Evolutionary conservation across 2,329 filamentous ascomycete species (phyloP), one percentile per base, ranked within the genome.

Genomic region (Colletotrichum coccodes): DNA sequence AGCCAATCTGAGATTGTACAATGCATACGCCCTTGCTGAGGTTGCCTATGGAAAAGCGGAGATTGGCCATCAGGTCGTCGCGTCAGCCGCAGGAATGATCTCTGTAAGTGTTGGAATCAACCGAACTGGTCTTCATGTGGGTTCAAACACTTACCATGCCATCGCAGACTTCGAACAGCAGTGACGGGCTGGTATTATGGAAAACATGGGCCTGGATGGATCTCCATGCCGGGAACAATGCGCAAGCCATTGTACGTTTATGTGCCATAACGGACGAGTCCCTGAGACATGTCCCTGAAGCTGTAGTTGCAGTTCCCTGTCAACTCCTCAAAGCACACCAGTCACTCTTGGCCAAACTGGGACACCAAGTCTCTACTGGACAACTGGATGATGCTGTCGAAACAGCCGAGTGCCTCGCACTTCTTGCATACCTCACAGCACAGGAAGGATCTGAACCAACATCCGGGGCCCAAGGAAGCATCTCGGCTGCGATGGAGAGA

Each of bases 21-120:
- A 94, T 72, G 89, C 90, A 0, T 97, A 95, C 75, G 93, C 92
- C 0, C 80, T 94, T 16, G 88, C 94, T 4, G 93, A 97, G 78
- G 85, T 81, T 72, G 82, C 83, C 1, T 86, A 85, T 34, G 88
- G 85, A 0, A 90, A 91, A 28, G 72, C 76, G 1, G 83, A 87
- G 0, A 82, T 89, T 53, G 90, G 92, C 5, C 81, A 84, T 26
- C 89, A 88, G 59, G 90, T 96, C 0, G 87, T 95, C 73, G 77
- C 84, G 1, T 91, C 91, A 1, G 91, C 93, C 2, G 82, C 94
- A 3, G 66, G 74, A 34, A 73, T 80, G 12, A 61, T 75, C 11
- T 72, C 74, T 47, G 80, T 81, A 72, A 73, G 78, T 74, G n/a
- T 8, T 36, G 7, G 11, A 32, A 8, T 4, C 14, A 3, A 26